Evolutionary conservation across 768 basidiomycete species (phyloP).

Genomic region (Tricholoma sp.): DNA sequence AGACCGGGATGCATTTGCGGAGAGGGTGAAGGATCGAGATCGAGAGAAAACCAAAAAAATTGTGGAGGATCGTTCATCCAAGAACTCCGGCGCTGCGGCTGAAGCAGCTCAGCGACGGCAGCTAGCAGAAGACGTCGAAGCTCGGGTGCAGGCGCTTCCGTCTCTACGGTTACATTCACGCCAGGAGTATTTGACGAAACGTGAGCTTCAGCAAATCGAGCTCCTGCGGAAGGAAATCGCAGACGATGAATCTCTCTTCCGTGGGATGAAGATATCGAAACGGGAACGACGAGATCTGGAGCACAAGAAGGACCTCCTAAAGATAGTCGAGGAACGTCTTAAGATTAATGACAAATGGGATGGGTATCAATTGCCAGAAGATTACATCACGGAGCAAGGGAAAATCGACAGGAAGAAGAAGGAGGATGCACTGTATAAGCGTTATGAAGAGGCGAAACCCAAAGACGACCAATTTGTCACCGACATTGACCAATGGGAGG

Average conservation of each 20-base stretch:
- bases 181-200: conserved; percentile 94
- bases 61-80: conserved; percentile 88
- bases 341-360: conserved; percentile 95
- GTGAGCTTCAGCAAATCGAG: conserved; percentile 95
- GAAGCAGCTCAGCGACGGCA: conserved; percentile 79
- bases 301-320: conserved; percentile 86
- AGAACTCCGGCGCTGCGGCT: conserved; percentile 62
- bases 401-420: conserved; percentile 98
- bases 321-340: conserved; percentile 89
- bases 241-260: conserved; percentile 88
- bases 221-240: conserved; percentile 88
- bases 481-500: conserved; percentile 98
- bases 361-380: conserved; percentile 94
- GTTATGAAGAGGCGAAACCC: conserved; percentile 90
- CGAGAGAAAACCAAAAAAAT: conserved; percentile 83
- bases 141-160: conserved; percentile 51
- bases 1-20: conserved; percentile 92
- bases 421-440: conserved; percentile 84
- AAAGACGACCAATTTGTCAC: conserved; percentile 94
- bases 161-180: conserved; percentile 84
- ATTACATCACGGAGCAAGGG: conserved; percentile 97
- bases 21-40: conserved; percentile 80
- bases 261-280: conserved; percentile 87
- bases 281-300: conserved; percentile 78
- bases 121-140: conserved; percentile 73